Conservation (phyloP, 2,329 filamentous ascomycete genomes). For the Penicillium sclerotiorum region DNA sequence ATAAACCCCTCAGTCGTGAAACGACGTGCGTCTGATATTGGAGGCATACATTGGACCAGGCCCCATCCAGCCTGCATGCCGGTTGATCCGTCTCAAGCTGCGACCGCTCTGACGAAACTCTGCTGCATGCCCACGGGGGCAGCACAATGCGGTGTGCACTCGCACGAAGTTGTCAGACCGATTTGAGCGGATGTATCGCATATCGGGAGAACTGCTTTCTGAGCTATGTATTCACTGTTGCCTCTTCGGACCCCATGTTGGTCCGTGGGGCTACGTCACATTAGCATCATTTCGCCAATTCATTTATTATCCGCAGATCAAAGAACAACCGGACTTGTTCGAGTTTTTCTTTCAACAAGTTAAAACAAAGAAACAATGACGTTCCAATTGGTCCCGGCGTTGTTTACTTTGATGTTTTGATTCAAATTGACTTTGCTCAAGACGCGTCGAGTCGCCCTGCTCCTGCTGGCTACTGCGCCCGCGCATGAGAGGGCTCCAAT, state of each 20-base stretch:
- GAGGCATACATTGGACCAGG: constrained; percentile 4
- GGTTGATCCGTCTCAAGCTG: constrained; percentile 1
- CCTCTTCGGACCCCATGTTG: constrained; percentile 12
- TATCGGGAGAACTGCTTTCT: neutral
- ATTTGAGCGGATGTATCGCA: neutral
- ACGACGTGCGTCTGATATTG: constrained; percentile 6
- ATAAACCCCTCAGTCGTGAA: constrained; percentile 9
- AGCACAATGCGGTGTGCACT: constrained; percentile 8
- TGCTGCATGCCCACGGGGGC: neutral
- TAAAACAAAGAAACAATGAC: constrained; percentile 4
- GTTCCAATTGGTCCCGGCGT: constrained; percentile 3
- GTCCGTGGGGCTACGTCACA: constrained; percentile 27
- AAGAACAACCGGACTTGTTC: too few species aligned
- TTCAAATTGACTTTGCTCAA: constrained; percentile 1
- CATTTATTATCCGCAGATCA: too few species aligned
- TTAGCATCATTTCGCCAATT: neutral
- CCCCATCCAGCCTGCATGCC: constrained; percentile 6
- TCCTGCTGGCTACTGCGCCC: constrained; percentile 11
- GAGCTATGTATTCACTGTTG: neutral
- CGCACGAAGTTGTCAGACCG: constrained; percentile 1
- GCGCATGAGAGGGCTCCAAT: constrained; percentile 12
- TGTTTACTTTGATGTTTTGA: constrained; percentile 5
- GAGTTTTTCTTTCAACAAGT: too few species aligned
- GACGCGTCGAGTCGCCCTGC: too few species aligned
- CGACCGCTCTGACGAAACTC: neutral